Base-by-base conservation (phyloP, 2,329 filamentous ascomycete species). In the Colletotrichum spinosum region DNA sequence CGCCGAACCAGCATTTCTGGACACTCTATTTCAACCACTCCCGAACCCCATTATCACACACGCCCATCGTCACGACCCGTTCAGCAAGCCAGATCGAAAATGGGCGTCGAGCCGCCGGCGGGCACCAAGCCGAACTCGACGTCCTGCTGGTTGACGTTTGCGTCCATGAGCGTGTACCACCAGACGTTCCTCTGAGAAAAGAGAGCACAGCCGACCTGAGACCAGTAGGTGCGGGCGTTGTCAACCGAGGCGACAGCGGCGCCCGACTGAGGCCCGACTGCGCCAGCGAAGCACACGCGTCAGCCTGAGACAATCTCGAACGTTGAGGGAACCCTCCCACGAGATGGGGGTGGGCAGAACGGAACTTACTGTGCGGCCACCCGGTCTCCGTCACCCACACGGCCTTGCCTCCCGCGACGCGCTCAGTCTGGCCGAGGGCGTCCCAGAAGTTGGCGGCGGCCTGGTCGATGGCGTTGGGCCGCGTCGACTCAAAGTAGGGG, bases 341-440 rank as follows among this genome's bases (percentile, higher is more conserved):
- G 17, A 39, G n/a, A 12, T 44, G 9, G 49, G 45, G 15, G 17
- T 15, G 15, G n/a, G 17, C 25, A 5, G 8, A 33, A 9, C 25
- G 34, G 12, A 38, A 53, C 63, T 54, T 65, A 17, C 73, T 71
- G n/a, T 81, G 78, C 42, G 86, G 86, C 84, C 84, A 88, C 60
- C 85, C 86, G 17, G 83, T 86, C 78, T 88, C 85, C 8, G 83
- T 84, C 46, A 86, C 74, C 73, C 79, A 82, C 59, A 84, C 79
- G 60, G 75, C 78, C 71, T 80, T 79, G 64, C 75, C 75, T 12
- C 72, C 71, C 65, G 81, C 77, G n/a, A 79, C 81, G 38, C 76
- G 77, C 49, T 75, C 53, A 7, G 76, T 77, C 69, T 76, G 73
- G 67, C 74, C 70, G 65, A 71, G 71, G 6, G 73, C 74, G 15